Conservation (phyloP, 441 rosid genomes). For the Lepidium campestre region DNA sequence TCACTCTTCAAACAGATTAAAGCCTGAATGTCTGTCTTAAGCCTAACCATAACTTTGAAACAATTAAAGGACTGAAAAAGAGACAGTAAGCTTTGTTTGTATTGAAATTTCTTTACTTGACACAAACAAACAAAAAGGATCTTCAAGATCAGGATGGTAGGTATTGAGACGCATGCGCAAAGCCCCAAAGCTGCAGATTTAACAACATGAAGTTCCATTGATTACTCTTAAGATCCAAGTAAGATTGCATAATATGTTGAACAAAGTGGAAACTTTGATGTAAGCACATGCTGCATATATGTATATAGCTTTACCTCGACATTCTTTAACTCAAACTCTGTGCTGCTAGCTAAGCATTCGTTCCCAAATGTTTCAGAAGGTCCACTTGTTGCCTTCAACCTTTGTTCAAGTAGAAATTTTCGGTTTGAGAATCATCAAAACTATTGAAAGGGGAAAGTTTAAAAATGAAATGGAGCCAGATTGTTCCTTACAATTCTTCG, state of each 20-base stretch:
- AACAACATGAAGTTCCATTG: neutral
- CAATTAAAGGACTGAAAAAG: neutral
- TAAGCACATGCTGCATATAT: neutral
- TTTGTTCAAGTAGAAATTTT: slow-evolving; percentile 31
- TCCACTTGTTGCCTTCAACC: slow-evolving; percentile 85
- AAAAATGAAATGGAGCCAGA: neutral
- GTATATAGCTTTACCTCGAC: slow-evolving; percentile 61
- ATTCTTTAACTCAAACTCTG: slow-evolving; percentile 66
- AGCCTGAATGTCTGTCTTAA: neutral
- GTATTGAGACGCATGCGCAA: slow-evolving; percentile 41
- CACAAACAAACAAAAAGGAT: neutral
- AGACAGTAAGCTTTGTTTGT: neutral
- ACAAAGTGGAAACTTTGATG: neutral
- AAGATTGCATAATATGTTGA: neutral
- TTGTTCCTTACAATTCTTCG: slow-evolving; percentile 76
- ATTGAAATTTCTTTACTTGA: neutral
- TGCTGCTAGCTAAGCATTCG: slow-evolving; percentile 67
- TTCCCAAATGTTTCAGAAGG: slow-evolving; percentile 82
- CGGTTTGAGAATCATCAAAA: slow-evolving; percentile 3
- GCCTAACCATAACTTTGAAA: slow-evolving; percentile 5
- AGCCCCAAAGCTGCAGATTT: slow-evolving; percentile 72
- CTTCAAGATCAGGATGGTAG: slow-evolving; percentile 18
- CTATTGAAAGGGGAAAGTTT: neutral
- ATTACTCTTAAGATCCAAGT: neutral
- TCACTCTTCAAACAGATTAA: neutral